phyloP scores from a whole-genome alignment of 805 yeast species.

The Metschnikowia picachoensis region DNA sequence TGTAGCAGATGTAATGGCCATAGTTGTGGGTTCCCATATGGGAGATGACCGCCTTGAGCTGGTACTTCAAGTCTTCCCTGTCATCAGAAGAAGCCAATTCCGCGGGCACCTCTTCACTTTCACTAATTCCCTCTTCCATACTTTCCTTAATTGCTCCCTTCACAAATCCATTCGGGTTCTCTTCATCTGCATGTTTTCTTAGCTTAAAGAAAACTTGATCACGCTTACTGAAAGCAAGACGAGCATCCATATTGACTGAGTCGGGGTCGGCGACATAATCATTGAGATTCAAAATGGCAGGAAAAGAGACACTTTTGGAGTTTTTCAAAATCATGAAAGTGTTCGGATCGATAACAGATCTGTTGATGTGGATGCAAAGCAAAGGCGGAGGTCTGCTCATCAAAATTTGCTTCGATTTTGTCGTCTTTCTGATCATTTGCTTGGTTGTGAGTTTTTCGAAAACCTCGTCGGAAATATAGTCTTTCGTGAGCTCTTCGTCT shows the following conservation, averaged over 20 bases:
- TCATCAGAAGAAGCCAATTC: no score
- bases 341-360: slow-evolving; percentile 87
- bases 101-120: neutral
- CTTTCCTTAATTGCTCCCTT: neutral
- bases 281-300: slow-evolving; percentile 60
- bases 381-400: slow-evolving; percentile 81
- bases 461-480: slow-evolving; percentile 74
- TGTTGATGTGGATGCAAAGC: slow-evolving; percentile 80
- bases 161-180: neutral
- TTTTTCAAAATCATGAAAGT: slow-evolving; percentile 83
- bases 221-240: slow-evolving; percentile 66
- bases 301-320: slow-evolving; percentile 77
- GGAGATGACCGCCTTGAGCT: slow-evolving; percentile 78
- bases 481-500: slow-evolving; percentile 50
- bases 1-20: slow-evolving; percentile 93
- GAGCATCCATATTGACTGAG: slow-evolving; percentile 76
- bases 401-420: slow-evolving; percentile 78
- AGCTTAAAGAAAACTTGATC: slow-evolving; percentile 27
- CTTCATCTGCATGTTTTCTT: no score
- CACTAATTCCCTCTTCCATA: neutral
- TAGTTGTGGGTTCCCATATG: slow-evolving; percentile 96
- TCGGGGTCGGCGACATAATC: slow-evolving; percentile 66
- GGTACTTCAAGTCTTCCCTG: slow-evolving; percentile 38
- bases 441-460: slow-evolving; percentile 71
- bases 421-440: slow-evolving; percentile 68